Base-by-base conservation (phyloP, 768 basidiomycete genomes). In the Termitomyces bulborhizus region DNA sequence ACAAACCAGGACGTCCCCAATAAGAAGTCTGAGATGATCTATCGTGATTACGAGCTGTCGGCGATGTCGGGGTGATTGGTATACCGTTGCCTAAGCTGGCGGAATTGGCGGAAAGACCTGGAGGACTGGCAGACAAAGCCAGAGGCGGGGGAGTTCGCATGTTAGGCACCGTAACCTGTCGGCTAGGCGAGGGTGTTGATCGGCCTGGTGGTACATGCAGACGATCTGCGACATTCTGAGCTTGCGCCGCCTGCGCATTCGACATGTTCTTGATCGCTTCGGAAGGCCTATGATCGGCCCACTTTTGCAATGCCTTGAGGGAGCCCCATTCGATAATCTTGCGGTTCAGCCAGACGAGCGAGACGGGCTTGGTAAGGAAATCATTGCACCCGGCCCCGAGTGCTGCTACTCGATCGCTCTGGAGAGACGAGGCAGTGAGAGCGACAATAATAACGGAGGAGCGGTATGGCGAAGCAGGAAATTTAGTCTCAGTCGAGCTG, bases 261-360 rank as follows among this genome's bases (percentile, higher is more conserved):
- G 71, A 62, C 53, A 78, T 68, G 15, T 64, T 70, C 47, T 56
- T 51, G 12, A 66, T 71, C 36, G 73, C 68, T 1, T 65, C 71
- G 18, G 88, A 83, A 1, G 88, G 85, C 42, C 85, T 76, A 55
- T 86, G 72, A 65, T 92, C 90, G 11, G 90, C 91, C 86, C 90
- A 93, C 88, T 92, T 93, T 66, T 93, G 90, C 54, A 93, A 66
- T 5, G 90, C 90, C 67, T 93, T 93, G 73, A 99, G 98, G 3
- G 93, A 96, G 0, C 97, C 97, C 97, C 97, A 99, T 69, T 99
- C 97, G 57, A 96, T 91, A 66, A 98, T 95, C 76, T 99, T 99
- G 75, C 86, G 91, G 68, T 98, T 93, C 50, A 99, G 76, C 97
- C 97, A 99, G 44, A 88, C 78, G 29, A 97, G 76, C 6, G 91